Evolutionary conservation across 495 filamentous ascomycete species (phyloP), one percentile per base, ranked within the genome.

Genomic region (Penicillium argentinense): DNA sequence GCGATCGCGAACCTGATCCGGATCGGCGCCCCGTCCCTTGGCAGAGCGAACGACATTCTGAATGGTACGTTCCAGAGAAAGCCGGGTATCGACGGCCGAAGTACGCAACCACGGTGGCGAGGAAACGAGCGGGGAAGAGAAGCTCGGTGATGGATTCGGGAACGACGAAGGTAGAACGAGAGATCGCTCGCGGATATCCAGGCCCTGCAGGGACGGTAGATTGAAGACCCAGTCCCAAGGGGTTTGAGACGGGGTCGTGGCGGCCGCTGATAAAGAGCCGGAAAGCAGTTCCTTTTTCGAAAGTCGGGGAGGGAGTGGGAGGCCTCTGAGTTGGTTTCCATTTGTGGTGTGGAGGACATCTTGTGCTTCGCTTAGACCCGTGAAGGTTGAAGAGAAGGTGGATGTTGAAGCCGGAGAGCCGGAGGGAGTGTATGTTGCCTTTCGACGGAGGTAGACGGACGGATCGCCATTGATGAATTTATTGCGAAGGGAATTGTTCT

Each of bases 161-260:
- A 68, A 62, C 13, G 82, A 78, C 9, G 74, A 70, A 9, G 85
- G 83, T 16, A 97, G 71, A 6, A 97, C 81, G 9, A 91, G 69
- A 2, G 82, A 83, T 38, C 83, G 74, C 62, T 96, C 92, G 16
- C 88, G 82, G 33, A 86, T 79, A 29, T 91, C 86, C 21, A 97
- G 75, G 7, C 72, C 77, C 9, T 63, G 63, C 5, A 96, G 75
- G 9, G 81, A 69, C 1, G 73, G 67, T 7, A 91, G 69, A 8
- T 75, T 67, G 60, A 96, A 88, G 3, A 97, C 57, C 89, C 89
- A 95, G 42, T 89, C 85, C 64, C 93, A 83, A 39, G 56, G 68
- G 47, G 26, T 64, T 49, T 63, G 66, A 14, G 55, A 63, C 0
- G 79, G 67, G 17, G 71, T 59, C 21, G 62, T 60, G 5, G 74